These are phyloP conservation scores for Kwoniella sp. DNA, from an alignment of 768 basidiomycete genomes.

Conservation along the genomic window DNA sequence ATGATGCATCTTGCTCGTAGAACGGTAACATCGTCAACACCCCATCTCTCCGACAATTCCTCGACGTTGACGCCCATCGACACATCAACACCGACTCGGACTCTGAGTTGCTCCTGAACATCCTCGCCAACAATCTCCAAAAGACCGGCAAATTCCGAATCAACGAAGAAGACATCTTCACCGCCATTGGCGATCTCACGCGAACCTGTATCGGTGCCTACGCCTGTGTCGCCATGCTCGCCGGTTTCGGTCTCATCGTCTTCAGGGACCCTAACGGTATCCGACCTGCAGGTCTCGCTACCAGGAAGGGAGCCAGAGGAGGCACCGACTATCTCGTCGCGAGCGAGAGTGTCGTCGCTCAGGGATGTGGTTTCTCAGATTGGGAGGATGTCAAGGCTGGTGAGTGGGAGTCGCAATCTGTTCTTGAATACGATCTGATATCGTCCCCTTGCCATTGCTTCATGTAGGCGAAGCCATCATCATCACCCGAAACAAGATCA, in stretches of 20 bases:
- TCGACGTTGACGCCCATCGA: slow-evolving; percentile 94
- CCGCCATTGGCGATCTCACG: slow-evolving; percentile 87
- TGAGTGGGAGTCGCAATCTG: slow-evolving; percentile 51
- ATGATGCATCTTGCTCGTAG: slow-evolving; percentile 61
- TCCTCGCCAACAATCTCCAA: slow-evolving; percentile 95
- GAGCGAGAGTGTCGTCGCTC: slow-evolving; percentile 94
- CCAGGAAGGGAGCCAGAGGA: slow-evolving; percentile 61
- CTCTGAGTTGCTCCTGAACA: slow-evolving; percentile 94
- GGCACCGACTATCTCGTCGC: slow-evolving; percentile 87
- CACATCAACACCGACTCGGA: slow-evolving; percentile 99
- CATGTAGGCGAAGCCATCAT: slow-evolving; percentile 86
- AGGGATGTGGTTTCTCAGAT: slow-evolving; percentile 83
- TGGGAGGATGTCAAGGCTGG: slow-evolving; percentile 95
- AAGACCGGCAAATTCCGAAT: slow-evolving; percentile 99
- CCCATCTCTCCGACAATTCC: slow-evolving; percentile 76
- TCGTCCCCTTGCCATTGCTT: background rate
- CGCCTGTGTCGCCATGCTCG: slow-evolving; percentile 97
- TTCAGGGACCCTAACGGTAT: slow-evolving; percentile 99
- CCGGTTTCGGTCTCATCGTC: slow-evolving; percentile 96
- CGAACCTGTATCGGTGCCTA: slow-evolving; percentile 86
- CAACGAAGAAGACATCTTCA: slow-evolving; percentile 99
- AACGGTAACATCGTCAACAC: slow-evolving; percentile 99
- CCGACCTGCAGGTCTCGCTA: slow-evolving; percentile 84
- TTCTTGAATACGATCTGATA: slow-evolving; percentile 6
- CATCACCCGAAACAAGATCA: slow-evolving; percentile 78